These are phyloP conservation scores for Euphorbia pulcherrima DNA, from an alignment of 345 rosid species.

Conservation along the genomic window DNA sequence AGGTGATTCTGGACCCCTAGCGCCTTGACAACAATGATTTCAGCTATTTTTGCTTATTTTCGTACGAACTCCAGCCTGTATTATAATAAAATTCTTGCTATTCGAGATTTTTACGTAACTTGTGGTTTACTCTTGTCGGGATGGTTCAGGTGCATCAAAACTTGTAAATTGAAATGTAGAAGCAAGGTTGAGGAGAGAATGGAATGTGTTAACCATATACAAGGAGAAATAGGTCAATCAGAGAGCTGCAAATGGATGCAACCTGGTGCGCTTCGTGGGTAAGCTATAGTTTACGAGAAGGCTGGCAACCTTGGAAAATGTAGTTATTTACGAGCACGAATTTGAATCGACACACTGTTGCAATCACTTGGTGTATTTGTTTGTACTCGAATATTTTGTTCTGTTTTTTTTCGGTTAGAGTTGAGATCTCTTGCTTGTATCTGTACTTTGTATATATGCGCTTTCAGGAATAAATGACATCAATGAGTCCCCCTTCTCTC, in stretches of 20 bases:
- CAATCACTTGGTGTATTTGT: neutral
- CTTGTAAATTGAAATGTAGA: constrained; percentile 24
- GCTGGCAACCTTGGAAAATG: neutral
- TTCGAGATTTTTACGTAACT: no score
- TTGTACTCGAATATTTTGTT: neutral
- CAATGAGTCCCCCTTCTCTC: no score
- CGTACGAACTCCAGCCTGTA: no score
- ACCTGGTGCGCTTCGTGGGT: neutral
- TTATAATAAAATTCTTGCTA: no score
- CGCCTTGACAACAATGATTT: no score
- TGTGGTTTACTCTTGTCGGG: no score
- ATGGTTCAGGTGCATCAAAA: constrained; percentile 13
- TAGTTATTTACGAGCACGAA: neutral
- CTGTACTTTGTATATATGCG: constrained; percentile 7
- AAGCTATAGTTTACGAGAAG: neutral
- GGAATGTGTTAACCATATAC: neutral
- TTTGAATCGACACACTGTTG: neutral
- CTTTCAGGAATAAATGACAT: constrained; percentile 5
- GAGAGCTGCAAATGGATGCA: constrained; percentile 31
- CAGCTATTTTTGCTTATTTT: no score
- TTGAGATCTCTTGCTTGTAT: neutral
- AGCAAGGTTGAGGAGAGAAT: constrained; percentile 1
- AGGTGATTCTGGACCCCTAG: no score
- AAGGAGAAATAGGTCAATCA: constrained; percentile 9
- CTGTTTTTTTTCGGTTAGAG: neutral